Percentiles rank a stretch among this genome's conserved stretches.
These are phyloP conservation scores for Grosmannia huntii DNA, from an alignment of 2,329 filamentous ascomycete genomes.

Conservation along the genomic window DNA sequence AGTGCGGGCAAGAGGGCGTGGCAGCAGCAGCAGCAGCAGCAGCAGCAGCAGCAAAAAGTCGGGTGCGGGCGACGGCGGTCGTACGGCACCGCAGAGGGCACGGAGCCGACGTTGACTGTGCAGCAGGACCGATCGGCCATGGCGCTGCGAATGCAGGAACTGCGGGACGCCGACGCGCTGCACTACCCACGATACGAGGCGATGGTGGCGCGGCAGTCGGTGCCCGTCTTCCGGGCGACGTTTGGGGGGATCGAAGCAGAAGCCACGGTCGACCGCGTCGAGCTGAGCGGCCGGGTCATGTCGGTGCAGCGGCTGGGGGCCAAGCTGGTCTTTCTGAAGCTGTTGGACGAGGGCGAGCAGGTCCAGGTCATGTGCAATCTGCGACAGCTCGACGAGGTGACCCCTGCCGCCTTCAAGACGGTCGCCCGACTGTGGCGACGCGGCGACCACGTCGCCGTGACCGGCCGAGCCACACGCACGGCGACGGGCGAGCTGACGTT, in stretches of 20 bases:
- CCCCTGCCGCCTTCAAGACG: constrained; percentile 36
- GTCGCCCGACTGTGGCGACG: constrained; percentile 56
- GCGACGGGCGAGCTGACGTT: constrained; percentile 65
- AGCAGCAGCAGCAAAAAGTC: background rate
- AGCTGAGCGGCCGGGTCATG: constrained; percentile 50
- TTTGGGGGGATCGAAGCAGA: background rate
- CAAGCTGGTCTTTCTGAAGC: constrained; percentile 74
- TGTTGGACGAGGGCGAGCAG: constrained; percentile 58
- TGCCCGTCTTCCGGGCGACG: constrained; percentile 5
- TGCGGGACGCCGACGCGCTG: constrained; percentile 34
- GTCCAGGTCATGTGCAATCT: constrained; percentile 69
- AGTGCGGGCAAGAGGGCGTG: too few relatives aligned
- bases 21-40: background rate
- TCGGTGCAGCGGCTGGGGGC: constrained; percentile 59
- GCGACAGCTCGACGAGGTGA: constrained; percentile 28
- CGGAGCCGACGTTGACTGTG: background rate
- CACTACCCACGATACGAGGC: constrained; percentile 37
- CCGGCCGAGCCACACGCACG: constrained; percentile 57
- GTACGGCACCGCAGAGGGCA: background rate
- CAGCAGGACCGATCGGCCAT: constrained; percentile 11
- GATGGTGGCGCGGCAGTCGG: constrained; percentile 1
- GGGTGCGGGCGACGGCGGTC: background rate
- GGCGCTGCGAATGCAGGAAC: constrained; percentile 33
- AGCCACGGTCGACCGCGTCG: constrained; percentile 3
- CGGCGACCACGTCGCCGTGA: constrained; percentile 72